Evolutionary conservation across 2,329 filamentous ascomycete species (phyloP).

Genomic region (Ceratocystis variospora): DNA sequence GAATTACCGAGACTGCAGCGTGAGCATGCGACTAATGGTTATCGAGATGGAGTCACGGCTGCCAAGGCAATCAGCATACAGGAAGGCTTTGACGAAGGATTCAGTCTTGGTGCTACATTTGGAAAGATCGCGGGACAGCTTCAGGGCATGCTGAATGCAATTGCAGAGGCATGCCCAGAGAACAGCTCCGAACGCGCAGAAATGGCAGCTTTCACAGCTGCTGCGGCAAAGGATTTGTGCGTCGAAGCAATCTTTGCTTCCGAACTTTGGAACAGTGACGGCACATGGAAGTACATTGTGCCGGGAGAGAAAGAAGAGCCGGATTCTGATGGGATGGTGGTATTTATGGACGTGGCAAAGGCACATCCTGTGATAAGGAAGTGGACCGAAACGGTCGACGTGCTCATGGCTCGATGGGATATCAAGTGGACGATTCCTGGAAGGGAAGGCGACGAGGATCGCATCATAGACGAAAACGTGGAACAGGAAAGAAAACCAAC

Average conservation of each 20-base stretch:
- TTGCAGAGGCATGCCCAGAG: slow-evolving; percentile 37
- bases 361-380: slow-evolving; percentile 53
- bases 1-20: slow-evolving; percentile 63
- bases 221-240: slow-evolving; percentile 46
- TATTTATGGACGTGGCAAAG: slow-evolving; percentile 49
- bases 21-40: slow-evolving; percentile 72
- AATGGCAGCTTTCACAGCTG: slow-evolving; percentile 28
- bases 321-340: slow-evolving; percentile 28
- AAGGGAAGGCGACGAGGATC: slow-evolving; percentile 21
- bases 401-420: slow-evolving; percentile 14
- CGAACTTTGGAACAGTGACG: slow-evolving; percentile 55
- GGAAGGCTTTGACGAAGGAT: slow-evolving; percentile 82
- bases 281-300: slow-evolving; percentile 49
- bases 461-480: slow-evolving; percentile 23
- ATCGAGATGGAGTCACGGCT: slow-evolving; percentile 69
- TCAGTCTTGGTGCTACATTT: slow-evolving; percentile 66
- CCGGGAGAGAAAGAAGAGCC: slow-evolving; percentile 31
- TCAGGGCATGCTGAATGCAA: slow-evolving; percentile 62
- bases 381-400: slow-evolving; percentile 30
- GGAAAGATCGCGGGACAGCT: slow-evolving; percentile 62
- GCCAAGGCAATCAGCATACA: slow-evolving; percentile 70
- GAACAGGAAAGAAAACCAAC: slow-evolving; percentile 30
- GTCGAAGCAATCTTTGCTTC: slow-evolving; percentile 48
- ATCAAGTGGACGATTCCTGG: slow-evolving; percentile 17
- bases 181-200: slow-evolving; percentile 22